Conservation (phyloP, 345 rosid species). For the Eucalyptus marginata region DNA sequence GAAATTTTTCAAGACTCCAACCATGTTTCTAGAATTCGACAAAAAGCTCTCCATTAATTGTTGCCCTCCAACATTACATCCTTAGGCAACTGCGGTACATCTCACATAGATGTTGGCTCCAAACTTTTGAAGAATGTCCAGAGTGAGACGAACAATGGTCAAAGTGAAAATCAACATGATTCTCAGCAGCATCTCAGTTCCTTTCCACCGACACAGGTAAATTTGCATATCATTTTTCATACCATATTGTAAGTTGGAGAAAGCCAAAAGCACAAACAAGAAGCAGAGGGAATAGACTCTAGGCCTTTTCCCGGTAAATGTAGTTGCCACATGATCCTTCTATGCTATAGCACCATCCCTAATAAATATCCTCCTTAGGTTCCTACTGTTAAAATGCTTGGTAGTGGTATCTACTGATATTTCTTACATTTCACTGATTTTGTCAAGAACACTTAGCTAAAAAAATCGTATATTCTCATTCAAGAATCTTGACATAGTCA, state of each 20-base stretch:
- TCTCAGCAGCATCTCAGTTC: background rate
- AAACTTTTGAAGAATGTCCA: background rate
- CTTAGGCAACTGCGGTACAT: background rate
- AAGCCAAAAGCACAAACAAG: background rate
- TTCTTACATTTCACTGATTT: background rate
- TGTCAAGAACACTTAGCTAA: background rate
- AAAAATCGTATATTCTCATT: background rate
- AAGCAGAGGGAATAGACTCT: background rate
- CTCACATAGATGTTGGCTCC: background rate
- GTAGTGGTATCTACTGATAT: background rate
- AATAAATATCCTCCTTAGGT: background rate
- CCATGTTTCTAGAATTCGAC: background rate
- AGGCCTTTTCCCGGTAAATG: background rate
- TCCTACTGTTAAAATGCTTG: background rate
- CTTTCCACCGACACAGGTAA: background rate
- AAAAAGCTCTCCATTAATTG: background rate
- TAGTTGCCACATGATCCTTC: background rate
- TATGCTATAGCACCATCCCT: background rate
- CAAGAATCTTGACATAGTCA: background rate
- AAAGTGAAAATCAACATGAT: background rate
- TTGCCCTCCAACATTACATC: background rate
- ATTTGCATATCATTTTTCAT: background rate
- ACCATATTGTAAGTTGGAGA: background rate
- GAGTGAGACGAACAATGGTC: background rate
- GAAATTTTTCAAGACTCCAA: background rate